Evolutionary conservation across 306 rosid genomes (phyloP).

Genomic region (Arachis stenosperma): DNA sequence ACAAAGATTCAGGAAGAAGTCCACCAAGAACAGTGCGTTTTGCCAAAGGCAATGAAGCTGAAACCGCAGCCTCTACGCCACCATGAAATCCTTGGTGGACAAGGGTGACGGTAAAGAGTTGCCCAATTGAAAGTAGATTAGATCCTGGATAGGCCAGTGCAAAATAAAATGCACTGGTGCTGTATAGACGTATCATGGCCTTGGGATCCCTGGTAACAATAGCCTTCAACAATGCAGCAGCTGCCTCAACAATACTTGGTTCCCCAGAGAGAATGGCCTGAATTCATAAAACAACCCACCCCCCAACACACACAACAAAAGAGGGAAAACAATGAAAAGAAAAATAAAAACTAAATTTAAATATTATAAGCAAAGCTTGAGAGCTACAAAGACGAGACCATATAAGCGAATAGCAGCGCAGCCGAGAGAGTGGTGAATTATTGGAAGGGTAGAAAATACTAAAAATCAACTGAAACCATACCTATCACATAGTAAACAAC

Average conservation of each 20-base stretch:
- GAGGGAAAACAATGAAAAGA: not conserved
- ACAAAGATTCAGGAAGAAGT: constrained; percentile 92
- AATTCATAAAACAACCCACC: constrained; percentile 29
- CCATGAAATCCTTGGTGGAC: constrained; percentile 99
- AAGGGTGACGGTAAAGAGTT: constrained; percentile 92
- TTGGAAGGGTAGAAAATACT: constrained; percentile 2
- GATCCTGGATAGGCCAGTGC: constrained; percentile 98
- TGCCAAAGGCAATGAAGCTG: constrained; percentile 92
- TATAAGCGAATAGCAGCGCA: too few species aligned
- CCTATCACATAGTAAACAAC: constrained; percentile 4
- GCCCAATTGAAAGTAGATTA: constrained; percentile 87
- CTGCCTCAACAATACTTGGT: constrained; percentile 88
- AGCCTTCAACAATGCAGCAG: constrained; percentile 91
- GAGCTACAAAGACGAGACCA: too few species aligned
- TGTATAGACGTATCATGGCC: constrained; percentile 97
- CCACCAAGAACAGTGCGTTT: constrained; percentile 99
- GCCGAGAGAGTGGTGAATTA: not conserved
- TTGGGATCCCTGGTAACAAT: constrained; percentile 94
- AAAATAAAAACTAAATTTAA: constrained; percentile 1
- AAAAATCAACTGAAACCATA: constrained; percentile 19
- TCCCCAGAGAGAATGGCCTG: constrained; percentile 99
- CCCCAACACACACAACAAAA: constrained; percentile 4
- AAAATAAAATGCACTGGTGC: constrained; percentile 93
- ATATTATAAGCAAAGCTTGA: not conserved
- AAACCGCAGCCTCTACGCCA: constrained; percentile 98